A percentile compares a stretch with the other conserved stretches of the same genome.
Conservation (phyloP, 441 rosid genomes). For the Gossypium schwendimanii region DNA sequence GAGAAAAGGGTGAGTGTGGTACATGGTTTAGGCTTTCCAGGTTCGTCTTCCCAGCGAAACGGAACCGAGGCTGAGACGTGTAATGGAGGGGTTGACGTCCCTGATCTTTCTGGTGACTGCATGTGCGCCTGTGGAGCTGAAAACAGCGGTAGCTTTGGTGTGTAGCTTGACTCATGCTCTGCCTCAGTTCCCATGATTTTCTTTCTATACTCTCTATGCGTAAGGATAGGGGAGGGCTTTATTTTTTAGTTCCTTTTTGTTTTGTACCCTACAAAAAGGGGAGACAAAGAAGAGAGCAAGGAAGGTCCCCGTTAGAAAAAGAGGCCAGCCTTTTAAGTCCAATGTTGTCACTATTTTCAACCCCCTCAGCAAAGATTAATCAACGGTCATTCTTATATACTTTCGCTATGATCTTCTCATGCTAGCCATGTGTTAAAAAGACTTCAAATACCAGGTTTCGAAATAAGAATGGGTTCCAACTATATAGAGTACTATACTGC, state of each 20-base stretch:
- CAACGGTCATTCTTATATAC: not conserved
- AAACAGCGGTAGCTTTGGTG: conserved; percentile 31
- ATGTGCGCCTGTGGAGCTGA: conserved; percentile 25
- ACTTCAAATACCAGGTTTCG: not conserved
- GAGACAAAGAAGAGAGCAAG: conserved; percentile 13
- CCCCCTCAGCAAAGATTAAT: not conserved
- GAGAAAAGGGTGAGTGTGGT: conserved; percentile 21
- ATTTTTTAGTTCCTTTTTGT: not conserved
- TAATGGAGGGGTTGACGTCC: conserved; percentile 51
- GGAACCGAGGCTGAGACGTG: conserved; percentile 65
- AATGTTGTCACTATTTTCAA: conserved; percentile 9
- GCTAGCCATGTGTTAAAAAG: not conserved
- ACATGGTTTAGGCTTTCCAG: conserved; percentile 70
- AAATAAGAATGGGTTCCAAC: not conserved
- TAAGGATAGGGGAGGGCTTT: not conserved
- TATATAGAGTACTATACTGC: not conserved
- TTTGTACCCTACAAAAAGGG: conserved; percentile 20
- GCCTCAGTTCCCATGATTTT: conserved; percentile 29
- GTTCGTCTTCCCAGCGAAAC: conserved; percentile 81
- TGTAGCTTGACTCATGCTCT: conserved; percentile 24
- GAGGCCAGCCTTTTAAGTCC: not conserved
- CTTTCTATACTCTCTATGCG: not conserved
- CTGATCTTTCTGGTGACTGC: conserved; percentile 51
- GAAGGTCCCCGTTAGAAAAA: conserved; percentile 1
- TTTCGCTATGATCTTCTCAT: not conserved